Percentiles rank a stretch among this genome's conserved stretches.
These are phyloP conservation scores for Penicillium taxi DNA, from an alignment of 495 filamentous ascomycete species.

Conservation along the genomic window DNA sequence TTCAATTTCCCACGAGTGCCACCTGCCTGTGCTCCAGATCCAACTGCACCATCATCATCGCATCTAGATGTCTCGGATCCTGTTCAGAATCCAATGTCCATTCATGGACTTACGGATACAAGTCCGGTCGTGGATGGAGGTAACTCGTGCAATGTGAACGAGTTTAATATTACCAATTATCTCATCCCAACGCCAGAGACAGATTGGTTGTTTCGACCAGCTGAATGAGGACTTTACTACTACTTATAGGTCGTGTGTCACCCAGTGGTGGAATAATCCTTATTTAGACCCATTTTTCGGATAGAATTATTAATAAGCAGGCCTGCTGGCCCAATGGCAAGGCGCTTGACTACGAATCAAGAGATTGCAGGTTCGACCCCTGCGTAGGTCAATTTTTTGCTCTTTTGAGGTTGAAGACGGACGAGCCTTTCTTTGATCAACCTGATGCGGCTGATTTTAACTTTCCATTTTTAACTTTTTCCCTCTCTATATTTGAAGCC, in stretches of 20 bases:
- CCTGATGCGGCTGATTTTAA: no score
- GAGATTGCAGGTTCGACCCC: constrained; percentile 46
- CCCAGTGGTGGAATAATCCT: no score
- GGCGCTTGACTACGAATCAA: constrained; percentile 66
- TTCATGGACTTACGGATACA: constrained; percentile 30
- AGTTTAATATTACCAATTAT: constrained; percentile 45
- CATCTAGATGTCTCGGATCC: constrained; percentile 26
- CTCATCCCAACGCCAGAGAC: constrained; percentile 41
- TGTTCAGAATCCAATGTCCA: constrained; percentile 35
- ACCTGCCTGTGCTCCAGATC: constrained; percentile 23
- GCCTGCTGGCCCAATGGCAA: constrained; percentile 58
- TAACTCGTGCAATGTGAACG: constrained; percentile 25
- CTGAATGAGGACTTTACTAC: constrained; percentile 15
- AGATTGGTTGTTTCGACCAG: constrained; percentile 39
- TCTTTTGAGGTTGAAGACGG: neutral
- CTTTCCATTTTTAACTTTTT: no score
- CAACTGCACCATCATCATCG: constrained; percentile 2
- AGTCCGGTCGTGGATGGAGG: constrained; percentile 19
- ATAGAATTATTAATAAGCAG: constrained; percentile 15
- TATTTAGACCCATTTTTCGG: no score
- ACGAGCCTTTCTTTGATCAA: neutral
- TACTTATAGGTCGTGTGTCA: no score
- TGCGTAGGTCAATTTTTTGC: constrained; percentile 31
- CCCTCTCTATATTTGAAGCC: no score
- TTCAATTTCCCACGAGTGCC: constrained; percentile 81